These are phyloP conservation scores for Trichocladium antarcticum DNA, from an alignment of 495 filamentous ascomycete species.

Conservation along the genomic window DNA sequence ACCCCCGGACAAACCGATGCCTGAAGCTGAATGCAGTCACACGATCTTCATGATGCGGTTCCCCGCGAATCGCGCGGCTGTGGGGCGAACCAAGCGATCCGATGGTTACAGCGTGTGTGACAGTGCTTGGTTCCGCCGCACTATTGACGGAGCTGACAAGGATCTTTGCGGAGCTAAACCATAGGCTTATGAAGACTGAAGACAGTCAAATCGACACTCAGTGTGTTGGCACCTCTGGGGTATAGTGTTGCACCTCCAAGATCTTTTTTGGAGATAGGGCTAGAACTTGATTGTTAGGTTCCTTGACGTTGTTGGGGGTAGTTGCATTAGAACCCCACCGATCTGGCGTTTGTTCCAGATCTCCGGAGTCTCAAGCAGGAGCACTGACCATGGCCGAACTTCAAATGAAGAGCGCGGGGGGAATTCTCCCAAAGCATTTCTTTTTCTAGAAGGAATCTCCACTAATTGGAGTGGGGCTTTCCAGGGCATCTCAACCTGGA, in stretches of 20 bases:
- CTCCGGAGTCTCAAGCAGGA: neutral
- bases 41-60: neutral
- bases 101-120: slow-evolving; percentile 3
- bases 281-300: no score
- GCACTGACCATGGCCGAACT: slow-evolving; percentile 2
- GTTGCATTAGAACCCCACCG: neutral
- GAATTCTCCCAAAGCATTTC: neutral
- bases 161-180: neutral
- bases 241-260: no score
- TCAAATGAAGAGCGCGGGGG: neutral
- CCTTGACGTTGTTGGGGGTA: no score
- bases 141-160: neutral
- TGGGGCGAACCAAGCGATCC: neutral
- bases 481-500: no score
- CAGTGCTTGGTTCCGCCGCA: neutral
- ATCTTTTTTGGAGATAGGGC: no score
- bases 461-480: no score
- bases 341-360: neutral
- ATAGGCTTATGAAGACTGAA: no score
- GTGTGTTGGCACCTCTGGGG: no score
- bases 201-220: no score
- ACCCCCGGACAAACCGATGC: neutral
- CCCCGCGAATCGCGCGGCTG: neutral
- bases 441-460: neutral
- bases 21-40: neutral